Percentiles rank a stretch among this genome's conserved stretches.
Evolutionary conservation across 192 early-diverging fungal genomes (phyloP).

Genomic region (Umbelopsis ramanniana): DNA sequence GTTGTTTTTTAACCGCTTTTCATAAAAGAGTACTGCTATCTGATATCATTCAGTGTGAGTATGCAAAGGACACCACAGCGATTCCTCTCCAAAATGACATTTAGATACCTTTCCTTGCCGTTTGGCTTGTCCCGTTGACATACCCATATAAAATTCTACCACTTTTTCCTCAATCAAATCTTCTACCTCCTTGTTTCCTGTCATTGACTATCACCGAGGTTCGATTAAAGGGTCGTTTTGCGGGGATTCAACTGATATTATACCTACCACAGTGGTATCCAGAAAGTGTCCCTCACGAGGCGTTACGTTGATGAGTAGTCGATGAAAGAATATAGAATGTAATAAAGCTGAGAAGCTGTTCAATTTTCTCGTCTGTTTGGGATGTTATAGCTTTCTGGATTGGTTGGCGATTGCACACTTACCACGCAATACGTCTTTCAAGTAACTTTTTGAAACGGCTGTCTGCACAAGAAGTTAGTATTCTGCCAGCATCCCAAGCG

Average conservation of each 20-base stretch:
- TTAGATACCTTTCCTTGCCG: constrained; percentile 48
- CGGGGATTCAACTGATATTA: not conserved
- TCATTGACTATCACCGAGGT: constrained; percentile 46
- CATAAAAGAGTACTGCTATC: constrained; percentile 66
- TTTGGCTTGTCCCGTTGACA: constrained; percentile 39
- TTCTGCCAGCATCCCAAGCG: not conserved
- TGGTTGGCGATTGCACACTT: not conserved
- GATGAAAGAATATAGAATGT: constrained; percentile 66
- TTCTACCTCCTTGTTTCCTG: constrained; percentile 58
- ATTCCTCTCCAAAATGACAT: not conserved
- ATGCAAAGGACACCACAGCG: not conserved
- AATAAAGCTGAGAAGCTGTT: constrained; percentile 42
- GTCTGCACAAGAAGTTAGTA: constrained; percentile 26
- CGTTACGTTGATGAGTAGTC: constrained; percentile 55
- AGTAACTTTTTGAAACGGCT: constrained; percentile 34
- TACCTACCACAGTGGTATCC: constrained; percentile 57
- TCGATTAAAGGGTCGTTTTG: not conserved
- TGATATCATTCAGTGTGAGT: constrained; percentile 19
- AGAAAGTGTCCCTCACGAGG: constrained; percentile 59
- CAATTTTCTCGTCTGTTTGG: not conserved
- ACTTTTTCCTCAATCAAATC: constrained; percentile 54
- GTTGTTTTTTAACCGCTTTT: constrained; percentile 61
- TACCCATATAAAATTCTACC: constrained; percentile 45
- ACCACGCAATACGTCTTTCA: constrained; percentile 49
- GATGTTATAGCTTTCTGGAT: not conserved